Percentiles rank a stretch among this genome's conserved stretches.
Evolutionary conservation across 768 basidiomycete species (phyloP).

Genomic region (Lactarius sanguifluus): DNA sequence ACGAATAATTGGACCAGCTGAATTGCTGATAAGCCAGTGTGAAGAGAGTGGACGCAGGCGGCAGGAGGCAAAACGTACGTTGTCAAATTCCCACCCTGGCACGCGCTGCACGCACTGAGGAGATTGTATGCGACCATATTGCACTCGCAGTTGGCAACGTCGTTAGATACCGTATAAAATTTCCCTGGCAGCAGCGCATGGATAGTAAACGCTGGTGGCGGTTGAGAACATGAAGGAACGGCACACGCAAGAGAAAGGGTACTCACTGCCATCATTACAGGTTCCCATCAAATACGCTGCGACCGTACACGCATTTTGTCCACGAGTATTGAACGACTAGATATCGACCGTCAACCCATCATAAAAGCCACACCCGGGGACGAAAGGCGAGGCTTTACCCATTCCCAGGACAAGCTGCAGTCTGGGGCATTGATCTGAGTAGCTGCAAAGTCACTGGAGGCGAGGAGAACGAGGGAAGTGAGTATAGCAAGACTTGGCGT

Average conservation of each 20-base stretch:
- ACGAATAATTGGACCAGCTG: constrained; percentile 6
- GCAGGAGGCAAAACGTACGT: not conserved
- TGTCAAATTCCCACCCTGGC: not conserved
- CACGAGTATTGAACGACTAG: constrained; percentile 14
- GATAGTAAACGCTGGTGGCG: constrained; percentile 4
- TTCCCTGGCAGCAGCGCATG: too few species aligned
- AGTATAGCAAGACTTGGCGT: not conserved
- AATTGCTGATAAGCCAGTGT: not conserved
- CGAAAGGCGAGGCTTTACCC: not conserved
- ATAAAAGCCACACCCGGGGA: too few species aligned
- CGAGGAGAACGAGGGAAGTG: not conserved
- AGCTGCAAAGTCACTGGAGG: not conserved
- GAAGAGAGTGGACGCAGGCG: too few species aligned
- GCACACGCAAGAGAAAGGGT: not conserved
- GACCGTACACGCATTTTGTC: constrained; percentile 12
- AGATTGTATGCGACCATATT: constrained; percentile 17
- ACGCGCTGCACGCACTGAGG: constrained; percentile 23
- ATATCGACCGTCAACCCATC: not conserved
- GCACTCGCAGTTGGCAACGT: constrained; percentile 12
- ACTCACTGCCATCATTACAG: constrained; percentile 18
- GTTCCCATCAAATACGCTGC: constrained; percentile 14
- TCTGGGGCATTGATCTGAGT: not conserved
- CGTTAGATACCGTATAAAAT: rapidly evolving
- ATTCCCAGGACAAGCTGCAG: constrained; percentile 4
- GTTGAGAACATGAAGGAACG: not conserved